Base-by-base conservation (phyloP, 129 eudicot species). In the Smallanthus sonchifolius region DNA sequence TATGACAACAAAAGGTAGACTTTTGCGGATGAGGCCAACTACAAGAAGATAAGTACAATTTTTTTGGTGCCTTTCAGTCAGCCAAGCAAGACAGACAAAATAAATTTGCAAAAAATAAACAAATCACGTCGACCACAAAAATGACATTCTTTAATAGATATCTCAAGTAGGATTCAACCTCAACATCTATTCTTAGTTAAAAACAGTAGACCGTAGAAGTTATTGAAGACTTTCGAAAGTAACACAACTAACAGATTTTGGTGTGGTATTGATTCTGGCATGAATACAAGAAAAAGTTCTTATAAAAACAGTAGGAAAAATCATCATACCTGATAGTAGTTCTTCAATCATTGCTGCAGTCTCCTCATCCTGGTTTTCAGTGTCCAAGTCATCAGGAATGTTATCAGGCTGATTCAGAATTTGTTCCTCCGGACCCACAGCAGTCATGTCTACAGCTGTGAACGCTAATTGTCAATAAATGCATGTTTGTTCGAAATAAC, bases 321-420 rank as follows among this genome's bases (percentile, higher is more conserved):
- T 62, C 45, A 36, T 15, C 67, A 49, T 57, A 91, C 97, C 97
- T 86, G 96, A 86, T 39, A 68, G 82, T 48, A 83, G 67, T 79
- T 91, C 97, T 67, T 91, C 97, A 49, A 84, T 78, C 92, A 86
- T 88, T 54, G 90, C 88, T 56, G 91, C 87, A 47, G 82, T 85
- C 74, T 88, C 95, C 62, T 88, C 92, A 43, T 91, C 97, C 59
- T 86, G 90, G 82, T 81, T 91, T 43, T 88, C 92, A 79, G 85
- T 79, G 17, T 76, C 87, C 68, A 66, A 80, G 9, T 83, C 91
- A 78, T 89, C 97, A 77, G 89, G 94, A 72, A 79, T 66, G 49
- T 68, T 72, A 74, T 87, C 96, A 54, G 88, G 87, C 79, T 87
- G 97, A 69, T 89, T 74, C 74, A 92, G 75, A 65, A 87, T 77